Base-by-base conservation (phyloP, 2,329 filamentous ascomycete species). In the Cephalotrichum gorgonifer region DNA sequence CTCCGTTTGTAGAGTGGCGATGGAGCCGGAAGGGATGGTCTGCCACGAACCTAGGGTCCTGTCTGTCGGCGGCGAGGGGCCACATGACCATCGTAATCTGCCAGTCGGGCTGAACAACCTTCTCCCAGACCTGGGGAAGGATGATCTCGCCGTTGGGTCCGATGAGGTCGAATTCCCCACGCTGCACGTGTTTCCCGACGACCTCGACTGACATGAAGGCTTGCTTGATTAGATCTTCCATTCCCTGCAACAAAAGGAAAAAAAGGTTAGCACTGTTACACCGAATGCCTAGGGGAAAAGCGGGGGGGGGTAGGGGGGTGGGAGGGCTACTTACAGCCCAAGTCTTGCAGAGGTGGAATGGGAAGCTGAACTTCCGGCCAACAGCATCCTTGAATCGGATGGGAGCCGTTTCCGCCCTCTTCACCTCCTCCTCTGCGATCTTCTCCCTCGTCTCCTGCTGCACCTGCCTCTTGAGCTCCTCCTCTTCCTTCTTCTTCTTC, bases 371-470 rank as follows among this genome's bases (percentile, higher is more conserved):
- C 64, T 94, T 95, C 55, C 90, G 78, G 28, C 88, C 87, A 15
- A 96, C 81, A 1, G 89, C 89, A 62, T 96, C 90, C 66, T 94
- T 94, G 70, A 95, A 95, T 56, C 83, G 84, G 63, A 95, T 87
- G 2, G 86, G 87, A 41, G 81, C 73, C 63, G 88, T 86, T 38
- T 83, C 77, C 55, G 64, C 68, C 53, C 73, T 71, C 57, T 72
- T 72, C 58, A 73, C 72, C 17, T 68, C 66, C 47, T 73, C 72
- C 33, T 72, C 70, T 33, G 74, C 57, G 20, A 73, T 55, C 54
- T 67, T 71, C 44, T 73, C 71, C 54, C 71, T 74, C n/a, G 75
- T 69, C 6, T 74, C 73, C 46, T 79, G 75, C 48, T 80, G 72
- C 1, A 75, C 74, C 55, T 77, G 73, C 57, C 76, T 76, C 56